Percentiles rank a stretch among this genome's conserved stretches.
phyloP scores from a whole-genome alignment of 345 rosid species.

The Salix koriyanagi region DNA sequence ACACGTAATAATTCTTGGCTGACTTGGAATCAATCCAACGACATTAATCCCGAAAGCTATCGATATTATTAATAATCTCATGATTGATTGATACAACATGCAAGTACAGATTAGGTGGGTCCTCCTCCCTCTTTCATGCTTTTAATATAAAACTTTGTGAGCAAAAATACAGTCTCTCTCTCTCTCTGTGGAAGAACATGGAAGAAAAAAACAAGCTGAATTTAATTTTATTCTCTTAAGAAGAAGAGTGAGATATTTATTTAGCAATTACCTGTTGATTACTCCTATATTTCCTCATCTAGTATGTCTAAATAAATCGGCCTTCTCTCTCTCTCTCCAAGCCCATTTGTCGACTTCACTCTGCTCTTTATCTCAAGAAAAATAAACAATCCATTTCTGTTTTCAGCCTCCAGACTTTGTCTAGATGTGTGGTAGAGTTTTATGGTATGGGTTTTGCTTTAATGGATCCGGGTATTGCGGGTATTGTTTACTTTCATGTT shows the following conservation, averaged over 20 bases:
- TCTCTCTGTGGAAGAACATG: not conserved
- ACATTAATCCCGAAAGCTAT: not conserved
- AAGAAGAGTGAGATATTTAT: not conserved
- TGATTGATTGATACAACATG: not conserved
- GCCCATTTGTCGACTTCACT: not conserved
- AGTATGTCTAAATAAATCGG: not conserved
- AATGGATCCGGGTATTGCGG: conserved; percentile 21
- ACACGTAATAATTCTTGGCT: not conserved
- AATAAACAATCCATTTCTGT: not conserved
- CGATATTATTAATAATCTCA: not conserved
- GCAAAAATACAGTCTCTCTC: not conserved
- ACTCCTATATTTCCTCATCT: conserved; percentile 20
- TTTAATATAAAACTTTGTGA: not conserved
- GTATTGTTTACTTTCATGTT: not conserved
- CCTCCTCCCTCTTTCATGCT: not conserved
- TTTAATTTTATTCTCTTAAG: not conserved
- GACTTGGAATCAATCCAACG: not conserved
- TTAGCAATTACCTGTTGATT: not conserved
- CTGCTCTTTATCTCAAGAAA: not conserved
- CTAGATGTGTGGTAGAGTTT: not conserved
- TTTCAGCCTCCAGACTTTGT: not conserved
- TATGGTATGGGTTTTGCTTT: conserved; percentile 15
- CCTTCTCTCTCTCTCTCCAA: not conserved
- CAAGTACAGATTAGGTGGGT: not conserved
- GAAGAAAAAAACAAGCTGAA: not conserved